These are phyloP conservation scores for Solanum pinnatisectum DNA, from an alignment of 257 asterid species.

Conservation along the genomic window DNA sequence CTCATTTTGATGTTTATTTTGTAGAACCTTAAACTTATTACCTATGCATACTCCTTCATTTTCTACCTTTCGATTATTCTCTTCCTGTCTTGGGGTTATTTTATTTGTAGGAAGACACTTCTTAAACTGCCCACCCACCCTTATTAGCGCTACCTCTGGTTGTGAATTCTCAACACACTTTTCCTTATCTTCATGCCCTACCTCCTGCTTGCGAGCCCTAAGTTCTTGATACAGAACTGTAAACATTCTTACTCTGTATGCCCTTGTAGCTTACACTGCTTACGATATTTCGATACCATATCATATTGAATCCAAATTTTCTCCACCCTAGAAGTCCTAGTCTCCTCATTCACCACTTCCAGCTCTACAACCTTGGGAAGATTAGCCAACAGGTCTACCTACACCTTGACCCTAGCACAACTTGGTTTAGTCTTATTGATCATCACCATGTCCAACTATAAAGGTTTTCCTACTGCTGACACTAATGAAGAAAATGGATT, in stretches of 20 bases:
- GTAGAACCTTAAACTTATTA: not conserved
- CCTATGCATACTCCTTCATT: not conserved
- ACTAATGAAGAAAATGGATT: not conserved
- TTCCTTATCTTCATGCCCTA: not conserved
- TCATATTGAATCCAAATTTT: not conserved
- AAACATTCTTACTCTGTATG: not conserved
- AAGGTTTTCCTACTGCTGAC: not conserved
- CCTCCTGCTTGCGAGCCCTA: too few relatives aligned
- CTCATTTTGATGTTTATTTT: not conserved
- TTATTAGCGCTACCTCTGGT: not conserved
- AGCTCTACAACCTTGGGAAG: not conserved
- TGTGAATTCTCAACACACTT: not conserved
- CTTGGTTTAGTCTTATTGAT: not conserved
- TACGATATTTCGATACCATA: not conserved
- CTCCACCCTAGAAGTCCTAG: not conserved
- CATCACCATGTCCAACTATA: not conserved
- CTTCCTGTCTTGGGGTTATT: not conserved
- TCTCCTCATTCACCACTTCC: not conserved
- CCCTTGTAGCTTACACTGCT: not conserved
- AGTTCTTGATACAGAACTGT: too few relatives aligned
- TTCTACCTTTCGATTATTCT: not conserved
- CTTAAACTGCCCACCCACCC: not conserved
- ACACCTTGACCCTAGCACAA: not conserved
- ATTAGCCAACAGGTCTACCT: not conserved
- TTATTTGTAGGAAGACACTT: not conserved